Evolutionary conservation across 2,329 filamentous ascomycete species (phyloP), one percentile per base, ranked within the genome.

Genomic region (Trichoderma sp.): DNA sequence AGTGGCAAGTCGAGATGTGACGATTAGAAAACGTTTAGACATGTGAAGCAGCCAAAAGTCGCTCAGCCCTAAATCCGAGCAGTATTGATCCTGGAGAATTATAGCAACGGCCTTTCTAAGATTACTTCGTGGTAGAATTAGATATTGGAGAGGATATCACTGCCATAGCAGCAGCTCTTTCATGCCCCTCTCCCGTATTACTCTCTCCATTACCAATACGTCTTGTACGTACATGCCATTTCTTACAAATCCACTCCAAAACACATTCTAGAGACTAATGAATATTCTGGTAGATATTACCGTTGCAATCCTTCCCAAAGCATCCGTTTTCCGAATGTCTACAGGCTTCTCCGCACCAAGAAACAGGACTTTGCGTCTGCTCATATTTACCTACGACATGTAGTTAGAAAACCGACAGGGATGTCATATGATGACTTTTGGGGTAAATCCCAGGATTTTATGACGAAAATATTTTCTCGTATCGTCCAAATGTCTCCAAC

Each of bases 331-430:
- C 21, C 11, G 47, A 8, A 24, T 47, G n/a, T 2, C 19, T 33
- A 24, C 27, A 33, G 27, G 63, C 63, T 49, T 66, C 63, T 66
- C 37, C 37, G 63, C 63, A 35, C 4, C 19, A 33, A 19, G 14
- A 4, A n/a, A 27, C 29, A 27, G 11, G 61, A 40, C 27, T 40
- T 27, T 24, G 10, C 21, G n/a, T 3, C 33, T 14, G 7, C 29
- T 16, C 14, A 6, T 35, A 10, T 27, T 11, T 21, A 64, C 19
- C 49, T 56, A 37, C 31, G 33, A 13, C 52, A 56, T 33, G 13
- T 33, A 27, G 33, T 31, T 14, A 64, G 47, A 53, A 14, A n/a
- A 19, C 61, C 19, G 35, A 19, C 61, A 21, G 49, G 47, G 47
- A 35, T 40, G 2, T 10, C 47, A 49, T 24, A 21, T 5, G 33